phyloP scores from a whole-genome alignment of 164 flowering plant species.

The Brasenia schreberi region DNA sequence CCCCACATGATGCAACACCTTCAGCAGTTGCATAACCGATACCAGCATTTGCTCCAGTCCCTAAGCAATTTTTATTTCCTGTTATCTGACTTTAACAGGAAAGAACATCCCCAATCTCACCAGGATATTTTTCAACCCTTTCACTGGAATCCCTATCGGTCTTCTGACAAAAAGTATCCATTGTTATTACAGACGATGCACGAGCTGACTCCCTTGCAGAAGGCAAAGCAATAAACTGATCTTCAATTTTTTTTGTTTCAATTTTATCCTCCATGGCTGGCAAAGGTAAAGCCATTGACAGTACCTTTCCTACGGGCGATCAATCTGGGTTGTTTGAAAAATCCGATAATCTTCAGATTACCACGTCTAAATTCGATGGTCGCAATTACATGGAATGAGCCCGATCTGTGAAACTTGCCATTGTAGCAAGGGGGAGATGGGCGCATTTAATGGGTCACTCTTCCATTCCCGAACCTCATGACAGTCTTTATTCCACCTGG shows the following conservation, averaged over 20 bases:
- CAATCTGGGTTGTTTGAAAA: no score
- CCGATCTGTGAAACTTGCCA: no score
- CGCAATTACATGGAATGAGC: no score
- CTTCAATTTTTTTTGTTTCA: constrained; percentile 5
- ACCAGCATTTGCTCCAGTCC: constrained; percentile 95
- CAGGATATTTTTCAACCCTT: constrained; percentile 94
- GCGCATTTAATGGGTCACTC: no score
- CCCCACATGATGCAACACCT: constrained; percentile 89
- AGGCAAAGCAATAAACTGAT: constrained; percentile 25
- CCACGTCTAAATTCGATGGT: no score
- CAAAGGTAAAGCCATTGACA: no score
- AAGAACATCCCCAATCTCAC: constrained; percentile 65
- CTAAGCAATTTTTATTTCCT: constrained; percentile 86
- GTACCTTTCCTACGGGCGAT: no score
- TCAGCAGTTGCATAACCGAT: constrained; percentile 82
- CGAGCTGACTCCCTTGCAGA: constrained; percentile 69
- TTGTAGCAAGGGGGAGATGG: no score
- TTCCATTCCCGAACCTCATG: no score
- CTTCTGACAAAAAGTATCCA: constrained; percentile 73
- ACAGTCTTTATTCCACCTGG: no score
- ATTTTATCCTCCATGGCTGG: no score
- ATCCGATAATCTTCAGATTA: no score
- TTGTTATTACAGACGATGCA: constrained; percentile 93
- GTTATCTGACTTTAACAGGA: constrained; percentile 29
- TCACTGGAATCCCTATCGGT: constrained; percentile 84